Conservation (phyloP, 2,329 filamentous ascomycete genomes). For the Phyllachora maydis region DNA sequence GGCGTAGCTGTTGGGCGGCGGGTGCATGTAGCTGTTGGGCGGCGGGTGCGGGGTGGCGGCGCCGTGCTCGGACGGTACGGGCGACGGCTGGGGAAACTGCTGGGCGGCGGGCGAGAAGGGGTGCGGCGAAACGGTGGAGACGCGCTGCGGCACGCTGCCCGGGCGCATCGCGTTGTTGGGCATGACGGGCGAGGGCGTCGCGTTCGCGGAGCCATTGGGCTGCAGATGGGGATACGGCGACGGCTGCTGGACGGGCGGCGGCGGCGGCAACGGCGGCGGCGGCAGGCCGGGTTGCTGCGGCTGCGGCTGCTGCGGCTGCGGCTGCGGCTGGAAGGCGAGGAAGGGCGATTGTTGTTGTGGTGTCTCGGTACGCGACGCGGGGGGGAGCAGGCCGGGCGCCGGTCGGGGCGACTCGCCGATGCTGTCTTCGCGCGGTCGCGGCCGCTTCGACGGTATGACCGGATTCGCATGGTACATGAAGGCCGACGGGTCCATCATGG, state of each 20-base stretch:
- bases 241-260: too few relatives aligned
- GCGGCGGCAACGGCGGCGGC: too few relatives aligned
- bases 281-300: too few relatives aligned
- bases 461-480: conserved; percentile 67
- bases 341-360: conserved; percentile 64
- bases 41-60: conserved; percentile 64
- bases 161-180: conserved; percentile 56
- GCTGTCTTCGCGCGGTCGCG: conserved; percentile 64
- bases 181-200: conserved; percentile 87
- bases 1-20: conserved; percentile 30
- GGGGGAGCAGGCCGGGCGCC: conserved; percentile 50
- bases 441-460: conserved; percentile 77
- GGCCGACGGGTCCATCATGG: conserved; percentile 45
- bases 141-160: conserved; percentile 53
- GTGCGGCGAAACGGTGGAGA: conserved; percentile 83
- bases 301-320: conserved; percentile 37
- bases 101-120: conserved; percentile 64
- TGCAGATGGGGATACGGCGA: conserved; percentile 67
- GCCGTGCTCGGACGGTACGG: conserved; percentile 53
- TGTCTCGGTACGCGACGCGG: conserved; percentile 78
- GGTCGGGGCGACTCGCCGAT: conserved; percentile 65
- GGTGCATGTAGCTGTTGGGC: conserved; percentile 46
- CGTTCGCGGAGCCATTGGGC: conserved; percentile 59
- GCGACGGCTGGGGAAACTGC: conserved; percentile 56
- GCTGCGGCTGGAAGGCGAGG: conserved; percentile 40